Percentiles rank a stretch among this genome's conserved stretches.
These are phyloP conservation scores for Ganoderma meredithae DNA, from an alignment of 1,284 basidiomycete genomes.

Conservation along the genomic window DNA sequence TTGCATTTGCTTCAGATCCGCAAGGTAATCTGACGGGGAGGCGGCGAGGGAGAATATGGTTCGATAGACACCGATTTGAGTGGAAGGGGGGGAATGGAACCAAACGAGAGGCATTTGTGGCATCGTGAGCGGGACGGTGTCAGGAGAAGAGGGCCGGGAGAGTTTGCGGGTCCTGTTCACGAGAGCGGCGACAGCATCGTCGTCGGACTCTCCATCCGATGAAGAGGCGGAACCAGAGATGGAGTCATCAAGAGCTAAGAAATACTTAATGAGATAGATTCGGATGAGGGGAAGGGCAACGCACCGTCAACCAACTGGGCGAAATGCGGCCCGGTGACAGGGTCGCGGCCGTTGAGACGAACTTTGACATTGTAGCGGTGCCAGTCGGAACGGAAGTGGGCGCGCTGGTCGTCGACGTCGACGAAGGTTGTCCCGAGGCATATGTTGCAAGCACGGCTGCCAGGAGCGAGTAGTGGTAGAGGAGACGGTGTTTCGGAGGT, in stretches of 20 bases:
- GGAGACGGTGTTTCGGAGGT: slow-evolving; percentile 43
- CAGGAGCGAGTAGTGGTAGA: slow-evolving; percentile 42
- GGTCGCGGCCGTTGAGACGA: slow-evolving; percentile 65
- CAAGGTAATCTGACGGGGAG: slow-evolving; percentile 52
- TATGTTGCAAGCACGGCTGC: slow-evolving; percentile 74
- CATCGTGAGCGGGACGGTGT: slow-evolving; percentile 45
- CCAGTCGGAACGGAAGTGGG: slow-evolving; percentile 96
- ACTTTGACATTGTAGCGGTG: slow-evolving; percentile 97
- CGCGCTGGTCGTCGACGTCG: slow-evolving; percentile 83
- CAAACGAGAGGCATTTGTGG: slow-evolving; percentile 85
- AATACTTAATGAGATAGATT: neutral
- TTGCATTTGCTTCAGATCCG: slow-evolving; percentile 76
- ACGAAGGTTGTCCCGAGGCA: slow-evolving; percentile 78
- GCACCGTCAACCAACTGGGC: slow-evolving; percentile 77
- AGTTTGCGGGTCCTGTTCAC: slow-evolving; percentile 66
- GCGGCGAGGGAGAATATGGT: slow-evolving; percentile 68
- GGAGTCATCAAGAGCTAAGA: slow-evolving; percentile 84
- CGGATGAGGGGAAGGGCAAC: slow-evolving; percentile 16
- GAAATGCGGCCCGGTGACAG: slow-evolving; percentile 78
- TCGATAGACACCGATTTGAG: slow-evolving; percentile 91
- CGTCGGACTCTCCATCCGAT: slow-evolving; percentile 58
- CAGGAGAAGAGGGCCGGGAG: slow-evolving; percentile 56
- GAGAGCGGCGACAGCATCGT: slow-evolving; percentile 73
- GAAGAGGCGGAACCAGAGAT: slow-evolving; percentile 88
- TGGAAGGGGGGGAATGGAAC: slow-evolving; percentile 87